phyloP scores from a whole-genome alignment of 2,329 filamentous ascomycete species.

The Curvularia eragrostidis region DNA sequence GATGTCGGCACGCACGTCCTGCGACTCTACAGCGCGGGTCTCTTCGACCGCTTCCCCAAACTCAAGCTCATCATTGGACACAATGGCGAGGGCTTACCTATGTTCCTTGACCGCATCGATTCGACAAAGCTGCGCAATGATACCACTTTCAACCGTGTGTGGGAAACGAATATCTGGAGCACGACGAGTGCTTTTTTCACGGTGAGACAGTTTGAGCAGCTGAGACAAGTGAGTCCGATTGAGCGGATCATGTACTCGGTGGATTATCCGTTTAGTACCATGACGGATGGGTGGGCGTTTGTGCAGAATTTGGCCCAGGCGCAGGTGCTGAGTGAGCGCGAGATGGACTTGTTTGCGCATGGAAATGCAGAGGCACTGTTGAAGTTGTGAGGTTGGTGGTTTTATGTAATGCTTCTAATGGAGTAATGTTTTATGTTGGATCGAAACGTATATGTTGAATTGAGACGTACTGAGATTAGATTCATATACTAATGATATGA shows the following conservation, averaged over 20 bases:
- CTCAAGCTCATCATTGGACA: constrained; percentile 3
- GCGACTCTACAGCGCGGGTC: background rate
- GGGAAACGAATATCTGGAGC: background rate
- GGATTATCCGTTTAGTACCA: background rate
- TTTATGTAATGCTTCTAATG: no score
- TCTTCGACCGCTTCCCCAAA: background rate
- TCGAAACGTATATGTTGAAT: no score
- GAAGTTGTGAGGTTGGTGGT: background rate
- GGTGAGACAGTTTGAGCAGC: background rate
- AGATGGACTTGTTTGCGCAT: background rate
- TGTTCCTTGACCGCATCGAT: background rate
- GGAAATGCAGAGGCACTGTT: background rate
- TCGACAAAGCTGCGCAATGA: background rate
- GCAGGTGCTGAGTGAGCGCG: background rate
- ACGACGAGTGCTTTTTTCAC: background rate
- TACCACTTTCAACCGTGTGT: background rate
- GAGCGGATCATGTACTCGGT: background rate
- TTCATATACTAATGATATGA: no score
- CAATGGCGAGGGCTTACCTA: background rate
- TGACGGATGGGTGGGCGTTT: background rate
- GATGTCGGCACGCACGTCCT: background rate
- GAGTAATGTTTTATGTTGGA: no score
- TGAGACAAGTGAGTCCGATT: background rate
- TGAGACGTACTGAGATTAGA: no score
- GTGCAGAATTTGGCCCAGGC: background rate